These are phyloP conservation scores for Cladosporium sp. DNA, from an alignment of 2,329 filamentous ascomycete genomes.

Conservation along the genomic window DNA sequence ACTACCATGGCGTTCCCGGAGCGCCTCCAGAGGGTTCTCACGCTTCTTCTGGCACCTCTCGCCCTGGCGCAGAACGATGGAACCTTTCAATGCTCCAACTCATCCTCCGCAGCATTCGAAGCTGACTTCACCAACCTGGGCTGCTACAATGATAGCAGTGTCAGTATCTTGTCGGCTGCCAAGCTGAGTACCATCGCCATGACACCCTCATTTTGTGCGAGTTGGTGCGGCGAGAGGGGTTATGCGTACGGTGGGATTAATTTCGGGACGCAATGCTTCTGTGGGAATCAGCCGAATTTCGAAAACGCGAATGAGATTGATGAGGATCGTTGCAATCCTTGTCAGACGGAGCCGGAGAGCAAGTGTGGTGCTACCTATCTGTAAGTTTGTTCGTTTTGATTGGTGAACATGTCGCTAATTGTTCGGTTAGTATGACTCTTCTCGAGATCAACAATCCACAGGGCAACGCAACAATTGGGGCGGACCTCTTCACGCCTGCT, in stretches of 20 bases:
- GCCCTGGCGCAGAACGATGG: not conserved
- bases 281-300: constrained; percentile 10
- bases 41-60: not conserved
- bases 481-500: constrained; percentile 7
- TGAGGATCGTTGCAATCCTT: constrained; percentile 1
- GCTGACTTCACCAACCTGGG: constrained; percentile 2
- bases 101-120: constrained; percentile 6
- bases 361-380: constrained; percentile 7
- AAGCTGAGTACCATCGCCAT: constrained; percentile 13
- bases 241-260: constrained; percentile 11
- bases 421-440: constrained; percentile 1
- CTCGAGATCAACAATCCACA: constrained; percentile 4
- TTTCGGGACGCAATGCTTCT: constrained; percentile 12
- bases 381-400: not conserved
- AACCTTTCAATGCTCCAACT: constrained; percentile 1
- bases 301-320: constrained; percentile 12
- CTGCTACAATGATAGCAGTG: constrained; percentile 13
- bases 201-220: constrained; percentile 12
- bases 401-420: not conserved
- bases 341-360: constrained; percentile 8
- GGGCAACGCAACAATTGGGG: constrained; percentile 4
- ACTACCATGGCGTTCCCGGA: not conserved
- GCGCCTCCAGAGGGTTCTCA: not conserved
- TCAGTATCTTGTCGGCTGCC: constrained; percentile 10
- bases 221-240: constrained; percentile 12